Base-by-base conservation (phyloP, 306 rosid genomes). In the Gynostemma pentaphyllum region DNA sequence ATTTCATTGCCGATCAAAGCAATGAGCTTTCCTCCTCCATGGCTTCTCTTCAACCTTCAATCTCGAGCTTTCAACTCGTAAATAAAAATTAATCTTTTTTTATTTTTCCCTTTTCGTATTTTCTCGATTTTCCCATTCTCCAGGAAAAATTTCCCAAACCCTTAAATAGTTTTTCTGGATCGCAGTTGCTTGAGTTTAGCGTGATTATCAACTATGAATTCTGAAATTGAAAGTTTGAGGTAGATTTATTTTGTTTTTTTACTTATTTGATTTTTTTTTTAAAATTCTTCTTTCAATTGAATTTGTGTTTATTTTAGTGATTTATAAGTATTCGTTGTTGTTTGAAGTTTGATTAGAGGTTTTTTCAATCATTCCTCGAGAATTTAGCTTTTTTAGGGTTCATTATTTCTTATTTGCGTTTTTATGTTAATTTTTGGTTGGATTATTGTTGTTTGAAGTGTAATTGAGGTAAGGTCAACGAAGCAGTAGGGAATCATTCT, bases 1-100 rank as follows among this genome's bases (percentile, higher is more conserved):
- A 74, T 55, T 81, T 74, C 83, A 53, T 77, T 83, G 81, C 79
- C 89, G 94, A 85, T 88, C 96, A 83, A 82, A 85, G 83, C 82
- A 88, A 85, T 75, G 85, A 80, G 72, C 83, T 60, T n/a, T 83
- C 89, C 69, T 73, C 85, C 83, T 75, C 89, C 89, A 74, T 83
- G 86, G 89, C 72, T 77, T 83, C 73, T 81, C 74, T 75, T 85
- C 80, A 86, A 79, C 79, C 77, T 86, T 79, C 70, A 87, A 85
- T 85, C 83, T 76, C 74, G 75, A 85, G 82, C 82, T 80, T n/a
- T 70, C 76, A 77, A 78, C 79, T 78, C 82, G 62, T 45, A 72
- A 71, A 64, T 37, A 37, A 40, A 40, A 70, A n/a, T n/a, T n/a
- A 74, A 70, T 68, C 62, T 53, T 27, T 54, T 28, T 37, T 54